Evolutionary conservation across 805 yeast species (phyloP), one percentile per base, ranked within the genome.

Genomic region (Helenozyma baotianmanensis): DNA sequence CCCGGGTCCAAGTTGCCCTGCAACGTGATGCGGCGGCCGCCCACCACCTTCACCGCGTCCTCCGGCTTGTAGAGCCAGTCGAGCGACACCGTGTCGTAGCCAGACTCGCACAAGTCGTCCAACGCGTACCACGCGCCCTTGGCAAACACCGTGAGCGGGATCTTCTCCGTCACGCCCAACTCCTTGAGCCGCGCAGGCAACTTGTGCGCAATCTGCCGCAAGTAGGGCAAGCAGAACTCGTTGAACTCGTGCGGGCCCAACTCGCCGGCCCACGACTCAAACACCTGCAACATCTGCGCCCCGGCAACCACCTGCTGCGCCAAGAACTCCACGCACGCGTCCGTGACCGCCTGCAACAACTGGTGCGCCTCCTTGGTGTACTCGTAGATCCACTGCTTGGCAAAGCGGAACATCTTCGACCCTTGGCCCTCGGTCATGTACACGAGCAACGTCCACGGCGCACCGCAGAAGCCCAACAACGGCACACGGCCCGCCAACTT

Each of bases 401-500:
- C 96, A 53, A 73, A 88, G 55, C 96, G 74, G 67, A 85, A 92
- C 70, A 90, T 70, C 54, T 84, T 84, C 6, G 96, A 80, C 12
- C 97, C 96, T 46, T 95, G 96, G 32, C 98, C 98, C 62, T 92
- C 98, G 39, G 88, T 79, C 96, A 92, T 92, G 64, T 92, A 92
- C 23, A 89, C 96, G 66, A 92, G 70, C 39, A 92, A 65, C 9
- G 98, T 92, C 96, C 97, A 92, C 36, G 98, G 98, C 7, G 95
- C 96, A 34, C 98, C 98, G 47, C 88, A 84, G 62, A 92, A 92
- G 3, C 98, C 98, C 32, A 92, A 70, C 41, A 92, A 67, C 18
- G 98, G 98, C 9, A 89, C 97, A 51, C 95, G 75, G 31, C 98
- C 98, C 25, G 79, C 63, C 39, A 92, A 72, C 52, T 84, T 86